Percentiles rank a stretch among this genome's conserved stretches.
phyloP scores from a whole-genome alignment of 2,329 filamentous ascomycete species.

The Colletotrichum sp. region DNA sequence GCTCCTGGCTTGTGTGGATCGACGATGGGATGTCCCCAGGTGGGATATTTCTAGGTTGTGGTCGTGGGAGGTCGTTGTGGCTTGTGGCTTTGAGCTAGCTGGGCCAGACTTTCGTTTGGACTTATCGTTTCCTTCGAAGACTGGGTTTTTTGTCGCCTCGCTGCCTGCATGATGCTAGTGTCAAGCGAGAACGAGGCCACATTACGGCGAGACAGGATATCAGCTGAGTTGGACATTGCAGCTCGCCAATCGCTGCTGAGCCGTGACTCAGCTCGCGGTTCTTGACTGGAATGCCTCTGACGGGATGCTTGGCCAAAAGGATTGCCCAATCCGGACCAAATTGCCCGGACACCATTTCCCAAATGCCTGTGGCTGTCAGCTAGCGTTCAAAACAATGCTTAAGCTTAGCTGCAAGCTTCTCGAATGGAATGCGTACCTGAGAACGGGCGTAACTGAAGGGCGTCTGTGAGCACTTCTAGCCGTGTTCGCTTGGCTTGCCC shows the following conservation, averaged over 20 bases:
- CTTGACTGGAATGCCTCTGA: not conserved
- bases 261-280: not conserved
- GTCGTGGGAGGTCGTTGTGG: not conserved
- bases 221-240: not conserved
- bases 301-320: not conserved
- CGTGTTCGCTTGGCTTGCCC: not conserved
- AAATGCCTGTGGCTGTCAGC: not conserved
- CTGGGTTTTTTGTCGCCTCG: not conserved
- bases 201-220: not conserved
- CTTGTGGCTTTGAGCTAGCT: not conserved
- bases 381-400: not conserved
- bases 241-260: not conserved
- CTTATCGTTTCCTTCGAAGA: not conserved
- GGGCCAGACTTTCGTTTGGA: not conserved
- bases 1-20: not conserved
- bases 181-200: not conserved
- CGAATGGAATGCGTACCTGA: not conserved
- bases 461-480: not conserved
- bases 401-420: not conserved
- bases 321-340: not conserved
- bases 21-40: not conserved
- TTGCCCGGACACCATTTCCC: not conserved
- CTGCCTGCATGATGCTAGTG: not conserved
- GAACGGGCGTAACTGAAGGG: not conserved
- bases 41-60: not conserved